Evolutionary conservation across 495 filamentous ascomycete species (phyloP), one percentile per base, ranked within the genome.

Genomic region (Choiromyces venosus): DNA sequence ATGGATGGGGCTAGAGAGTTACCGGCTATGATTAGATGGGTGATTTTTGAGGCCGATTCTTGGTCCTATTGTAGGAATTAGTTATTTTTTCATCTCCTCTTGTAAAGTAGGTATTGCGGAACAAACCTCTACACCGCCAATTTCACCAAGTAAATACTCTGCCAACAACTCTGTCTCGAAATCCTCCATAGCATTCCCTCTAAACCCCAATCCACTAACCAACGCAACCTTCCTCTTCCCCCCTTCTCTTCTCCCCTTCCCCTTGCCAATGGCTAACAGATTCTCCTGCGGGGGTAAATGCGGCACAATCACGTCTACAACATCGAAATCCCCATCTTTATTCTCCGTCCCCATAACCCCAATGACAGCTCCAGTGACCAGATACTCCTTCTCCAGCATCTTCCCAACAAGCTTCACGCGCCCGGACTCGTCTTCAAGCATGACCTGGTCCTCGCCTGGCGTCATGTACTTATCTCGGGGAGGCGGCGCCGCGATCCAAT

Each of bases 381-480:
- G 84, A 73, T 92, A 86, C 12, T 89, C 85, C 16, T 86, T 83
- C 70, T 86, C 82, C 44, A 98, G 82, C 18, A 87, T 80, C 40
- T 85, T 83, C 0, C 96, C 96, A 8, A 89, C 88, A 8, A 99
- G 84, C 12, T 91, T 87, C 72, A 99, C 83, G n/a, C 96, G 90
- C 35, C 96, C 96, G 9, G 93, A 97, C 80, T 98, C 94, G 81
- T 99, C 96, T 81, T 99, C 96, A 44, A 99, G 85, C 89, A 93
- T 97, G 67, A 90, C 88, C 46, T 92, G 85, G 75, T 92, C 89
- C 2, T 82, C 76, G 37, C 86, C 89, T 25, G 86, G 85, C 1
- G 84, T 85, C n/a, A 84, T 81, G 82, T 96, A 98, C 72, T 93
- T 95, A 70, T 89, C 87, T 66, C 90, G 85, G n/a, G 90, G 86